Percentiles rank a stretch among this genome's conserved stretches.
Conservation (phyloP, 2,329 filamentous ascomycete species). For the Colletotrichum graminicola region DNA sequence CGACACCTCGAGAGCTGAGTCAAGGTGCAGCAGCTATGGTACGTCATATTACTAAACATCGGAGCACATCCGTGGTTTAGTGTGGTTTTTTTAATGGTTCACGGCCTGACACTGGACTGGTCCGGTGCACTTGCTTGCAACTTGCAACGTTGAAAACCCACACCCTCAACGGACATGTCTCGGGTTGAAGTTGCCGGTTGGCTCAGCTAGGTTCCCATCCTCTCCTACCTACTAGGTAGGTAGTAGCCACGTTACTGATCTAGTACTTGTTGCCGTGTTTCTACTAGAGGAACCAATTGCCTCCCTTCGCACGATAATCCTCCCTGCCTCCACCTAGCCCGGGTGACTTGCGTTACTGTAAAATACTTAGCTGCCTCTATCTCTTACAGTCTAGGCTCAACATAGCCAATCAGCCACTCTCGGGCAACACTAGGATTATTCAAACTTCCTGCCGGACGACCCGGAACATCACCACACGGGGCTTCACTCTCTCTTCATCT, state of each 20-base stretch:
- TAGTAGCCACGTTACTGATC: slow-evolving; percentile 11
- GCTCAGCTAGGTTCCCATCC: slow-evolving; percentile 6
- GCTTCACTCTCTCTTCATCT: background rate
- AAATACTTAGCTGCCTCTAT: background rate
- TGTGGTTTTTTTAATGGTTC: background rate
- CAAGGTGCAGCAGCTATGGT: background rate
- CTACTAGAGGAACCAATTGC: background rate
- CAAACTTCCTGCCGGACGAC: slow-evolving; percentile 11
- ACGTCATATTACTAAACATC: slow-evolving; percentile 20
- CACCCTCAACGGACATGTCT: slow-evolving; percentile 2
- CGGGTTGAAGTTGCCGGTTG: slow-evolving; percentile 6
- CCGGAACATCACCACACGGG: background rate
- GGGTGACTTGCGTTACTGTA: background rate
- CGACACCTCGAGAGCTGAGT: background rate
- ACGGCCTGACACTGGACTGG: background rate
- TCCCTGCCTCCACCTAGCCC: background rate
- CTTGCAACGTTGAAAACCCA: slow-evolving; percentile 11
- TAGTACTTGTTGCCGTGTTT: background rate
- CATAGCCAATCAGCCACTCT: background rate
- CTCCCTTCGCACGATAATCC: background rate
- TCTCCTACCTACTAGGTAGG: background rate
- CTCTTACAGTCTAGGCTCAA: no score
- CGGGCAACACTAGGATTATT: background rate
- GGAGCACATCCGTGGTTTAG: background rate
- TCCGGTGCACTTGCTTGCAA: slow-evolving; percentile 7